Evolutionary conservation across 75 land plant genomes (phyloP).

Genomic region (Adiantum capillusveneris): DNA sequence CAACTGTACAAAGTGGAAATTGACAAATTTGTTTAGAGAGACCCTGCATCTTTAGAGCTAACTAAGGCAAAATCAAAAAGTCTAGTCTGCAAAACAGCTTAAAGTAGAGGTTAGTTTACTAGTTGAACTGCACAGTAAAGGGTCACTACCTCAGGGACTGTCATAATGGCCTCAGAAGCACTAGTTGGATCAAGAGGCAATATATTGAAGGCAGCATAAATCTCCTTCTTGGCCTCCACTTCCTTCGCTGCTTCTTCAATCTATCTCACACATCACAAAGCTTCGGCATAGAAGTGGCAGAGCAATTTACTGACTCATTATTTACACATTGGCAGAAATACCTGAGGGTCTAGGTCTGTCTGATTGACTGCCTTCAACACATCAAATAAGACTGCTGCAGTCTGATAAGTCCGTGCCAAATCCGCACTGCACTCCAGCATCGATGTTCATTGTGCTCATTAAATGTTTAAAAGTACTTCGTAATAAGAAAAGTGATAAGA

Average conservation of each 20-base stretch:
- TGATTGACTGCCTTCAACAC: conserved; percentile 65
- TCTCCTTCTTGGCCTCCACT: conserved; percentile 55
- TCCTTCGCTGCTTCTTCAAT: conserved; percentile 52
- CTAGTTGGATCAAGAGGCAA: conserved; percentile 68
- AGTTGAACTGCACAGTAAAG: too few relatives aligned
- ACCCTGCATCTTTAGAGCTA: too few relatives aligned
- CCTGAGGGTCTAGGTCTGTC: conserved; percentile 33
- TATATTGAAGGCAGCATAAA: conserved; percentile 68
- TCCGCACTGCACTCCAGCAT: conserved; percentile 46
- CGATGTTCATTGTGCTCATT: too few relatives aligned
- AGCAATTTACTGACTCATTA: conserved; percentile 35
- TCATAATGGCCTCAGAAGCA: conserved; percentile 69
- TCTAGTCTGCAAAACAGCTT: too few relatives aligned
- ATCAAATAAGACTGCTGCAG: conserved; percentile 77
- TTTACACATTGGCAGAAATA: neutral
- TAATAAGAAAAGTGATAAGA: conserved; percentile 2
- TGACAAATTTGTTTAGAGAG: too few relatives aligned
- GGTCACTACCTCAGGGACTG: conserved; percentile 91
- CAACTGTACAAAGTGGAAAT: too few relatives aligned
- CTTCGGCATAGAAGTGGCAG: neutral
- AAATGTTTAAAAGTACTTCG: too few relatives aligned
- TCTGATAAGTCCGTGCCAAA: conserved; percentile 68
- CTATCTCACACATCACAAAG: conserved; percentile 22
- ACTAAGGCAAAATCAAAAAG: too few relatives aligned
- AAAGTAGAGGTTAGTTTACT: too few relatives aligned